Percentiles rank a stretch among this genome's conserved stretches.
Evolutionary conservation across 345 rosid genomes (phyloP).

Genomic region (Hypericum androsaemum): DNA sequence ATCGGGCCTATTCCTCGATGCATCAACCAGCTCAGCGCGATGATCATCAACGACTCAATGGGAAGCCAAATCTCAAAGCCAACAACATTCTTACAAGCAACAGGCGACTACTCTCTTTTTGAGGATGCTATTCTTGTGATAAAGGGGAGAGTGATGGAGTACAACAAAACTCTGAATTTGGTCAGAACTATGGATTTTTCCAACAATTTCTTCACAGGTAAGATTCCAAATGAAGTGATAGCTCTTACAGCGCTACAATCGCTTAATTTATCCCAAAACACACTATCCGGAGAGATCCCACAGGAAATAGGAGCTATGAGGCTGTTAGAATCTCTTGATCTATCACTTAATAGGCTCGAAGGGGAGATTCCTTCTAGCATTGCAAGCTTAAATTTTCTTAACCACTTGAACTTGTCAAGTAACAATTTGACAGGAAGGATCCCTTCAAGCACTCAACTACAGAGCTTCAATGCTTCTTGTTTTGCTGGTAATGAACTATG

Average conservation of each 20-base stretch:
- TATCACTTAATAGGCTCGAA: background rate
- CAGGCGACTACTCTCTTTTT: too few species aligned
- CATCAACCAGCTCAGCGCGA: too few species aligned
- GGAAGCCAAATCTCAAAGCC: too few species aligned
- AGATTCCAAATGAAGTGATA: conserved; percentile 13
- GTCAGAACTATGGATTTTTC: conserved; percentile 20
- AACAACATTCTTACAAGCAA: too few species aligned
- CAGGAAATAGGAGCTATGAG: conserved; percentile 13
- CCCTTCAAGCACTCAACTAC: background rate
- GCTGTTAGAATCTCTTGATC: background rate
- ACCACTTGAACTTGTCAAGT: background rate
- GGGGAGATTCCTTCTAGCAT: conserved; percentile 1
- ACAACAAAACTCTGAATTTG: conserved; percentile 10
- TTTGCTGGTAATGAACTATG: conserved; percentile 5
- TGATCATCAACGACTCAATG: too few species aligned
- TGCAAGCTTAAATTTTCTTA: background rate
- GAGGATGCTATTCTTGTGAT: conserved; percentile 11
- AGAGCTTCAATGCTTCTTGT: background rate
- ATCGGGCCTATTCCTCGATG: too few species aligned
- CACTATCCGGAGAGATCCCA: conserved; percentile 12
- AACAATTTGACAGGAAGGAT: background rate
- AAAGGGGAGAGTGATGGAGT: conserved; percentile 16
- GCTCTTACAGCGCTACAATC: conserved; percentile 13
- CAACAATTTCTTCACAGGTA: conserved; percentile 3
- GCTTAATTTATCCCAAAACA: conserved; percentile 18